These are phyloP conservation scores for Stephanodiscus minutulus DNA, from an alignment of 108 stramenopile genomes.

Conservation along the genomic window DNA sequence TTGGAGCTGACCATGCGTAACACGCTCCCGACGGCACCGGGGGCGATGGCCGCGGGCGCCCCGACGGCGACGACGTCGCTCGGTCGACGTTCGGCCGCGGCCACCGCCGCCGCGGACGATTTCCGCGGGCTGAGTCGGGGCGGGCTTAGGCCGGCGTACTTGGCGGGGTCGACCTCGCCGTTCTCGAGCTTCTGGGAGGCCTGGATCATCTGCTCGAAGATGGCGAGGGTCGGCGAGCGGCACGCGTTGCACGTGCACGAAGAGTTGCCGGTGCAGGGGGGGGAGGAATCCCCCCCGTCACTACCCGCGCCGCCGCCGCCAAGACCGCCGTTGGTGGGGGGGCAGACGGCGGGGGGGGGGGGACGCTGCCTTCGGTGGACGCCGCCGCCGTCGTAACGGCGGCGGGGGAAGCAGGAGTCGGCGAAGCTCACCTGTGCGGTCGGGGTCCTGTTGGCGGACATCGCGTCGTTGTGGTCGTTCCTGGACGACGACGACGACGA, in stretches of 20 bases:
- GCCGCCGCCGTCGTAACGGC: background rate
- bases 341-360: background rate
- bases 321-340: background rate
- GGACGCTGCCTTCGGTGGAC: no score
- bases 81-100: background rate
- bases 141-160: slow-evolving; percentile 35
- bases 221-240: slow-evolving; percentile 45
- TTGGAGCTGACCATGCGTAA: slow-evolving; percentile 14
- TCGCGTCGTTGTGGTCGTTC: background rate
- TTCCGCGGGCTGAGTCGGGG: slow-evolving; percentile 34
- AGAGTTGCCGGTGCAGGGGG: slow-evolving; percentile 18
- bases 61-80: no score
- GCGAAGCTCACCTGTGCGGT: slow-evolving; percentile 35
- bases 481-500: background rate
- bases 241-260: slow-evolving; percentile 23
- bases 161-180: slow-evolving; percentile 13
- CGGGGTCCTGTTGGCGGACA: slow-evolving; percentile 26
- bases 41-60: background rate
- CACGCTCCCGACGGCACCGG: background rate
- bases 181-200: slow-evolving; percentile 38
- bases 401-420: slow-evolving; percentile 5
- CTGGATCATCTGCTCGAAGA: slow-evolving; percentile 53
- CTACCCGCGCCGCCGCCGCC: background rate
- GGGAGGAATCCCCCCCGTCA: background rate
- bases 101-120: background rate